Conservation (phyloP, 768 basidiomycete genomes). For the Austroboletus festivus region DNA sequence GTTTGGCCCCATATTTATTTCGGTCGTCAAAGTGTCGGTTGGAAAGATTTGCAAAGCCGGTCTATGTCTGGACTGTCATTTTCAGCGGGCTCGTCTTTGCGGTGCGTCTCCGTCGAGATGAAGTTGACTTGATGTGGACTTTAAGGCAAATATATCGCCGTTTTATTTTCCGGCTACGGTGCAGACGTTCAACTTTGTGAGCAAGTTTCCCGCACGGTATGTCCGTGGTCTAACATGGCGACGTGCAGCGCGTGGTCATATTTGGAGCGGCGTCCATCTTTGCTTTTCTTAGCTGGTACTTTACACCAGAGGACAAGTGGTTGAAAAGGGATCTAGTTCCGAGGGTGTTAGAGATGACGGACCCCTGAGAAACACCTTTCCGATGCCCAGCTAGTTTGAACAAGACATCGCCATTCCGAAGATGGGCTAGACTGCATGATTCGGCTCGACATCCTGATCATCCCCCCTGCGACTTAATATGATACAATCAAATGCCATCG, state of each 20-base stretch:
- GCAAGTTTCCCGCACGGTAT: conserved; percentile 24
- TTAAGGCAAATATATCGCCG: conserved; percentile 77
- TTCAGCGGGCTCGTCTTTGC: conserved; percentile 77
- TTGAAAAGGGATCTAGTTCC: conserved; percentile 60
- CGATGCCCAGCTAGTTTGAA: too few relatives aligned
- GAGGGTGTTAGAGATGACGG: conserved; percentile 39
- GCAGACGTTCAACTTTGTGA: conserved; percentile 80
- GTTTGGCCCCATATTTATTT: conserved; percentile 74
- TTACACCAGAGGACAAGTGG: conserved; percentile 80
- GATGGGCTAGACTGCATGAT: too few relatives aligned
- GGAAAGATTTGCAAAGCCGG: conserved; percentile 60
- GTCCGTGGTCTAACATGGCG: conserved; percentile 7
- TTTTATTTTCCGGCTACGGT: conserved; percentile 82
- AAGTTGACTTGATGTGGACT: conserved; percentile 1
- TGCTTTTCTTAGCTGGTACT: conserved; percentile 72
- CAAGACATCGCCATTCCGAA: too few relatives aligned
- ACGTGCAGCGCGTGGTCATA: conserved; percentile 65
- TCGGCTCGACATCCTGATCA: too few relatives aligned
- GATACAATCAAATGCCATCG: too few relatives aligned
- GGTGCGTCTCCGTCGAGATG: conserved; percentile 43
- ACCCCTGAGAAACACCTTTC: too few relatives aligned
- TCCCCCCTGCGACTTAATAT: too few relatives aligned
- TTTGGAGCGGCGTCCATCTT: conserved; percentile 77
- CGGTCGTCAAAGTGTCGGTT: conserved; percentile 68
- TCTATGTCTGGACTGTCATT: conserved; percentile 62